Base-by-base conservation (phyloP, 805 yeast species). In the Saccharomycopsis vini region DNA sequence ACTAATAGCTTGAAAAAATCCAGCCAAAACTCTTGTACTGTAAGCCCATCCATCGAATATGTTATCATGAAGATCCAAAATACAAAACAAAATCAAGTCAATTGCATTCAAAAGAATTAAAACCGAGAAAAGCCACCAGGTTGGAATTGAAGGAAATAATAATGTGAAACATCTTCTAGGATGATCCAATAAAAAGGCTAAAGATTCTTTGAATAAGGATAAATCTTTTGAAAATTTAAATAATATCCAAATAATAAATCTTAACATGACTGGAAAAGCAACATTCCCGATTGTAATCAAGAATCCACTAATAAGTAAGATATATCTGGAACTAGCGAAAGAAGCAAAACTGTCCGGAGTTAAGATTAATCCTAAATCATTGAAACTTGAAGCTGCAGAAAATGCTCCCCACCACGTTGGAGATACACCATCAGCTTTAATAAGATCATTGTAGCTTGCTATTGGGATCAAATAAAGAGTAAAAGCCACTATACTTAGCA, bases 121-220 rank as follows among this genome's bases (percentile, higher is more conserved):
- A 16, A 89, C 84, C 45, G 77, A 68, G 41, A 88, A 68, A 36
- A 92, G 68, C 96, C 96, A 88, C 95, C 95, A 87, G 0, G 98
- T 90, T 2, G 97, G 95, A 2, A 80, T 79, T 3, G 90, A 74
- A 0, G 98, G 98, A 55, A 92, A 92, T 45, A 92, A 66, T 46
- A 92, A 64, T 3, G 97, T 88, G 57, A 90, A 92, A 59, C 98
- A 92, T 56, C 99, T 82, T 57, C 99, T 78, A 1, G 99, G 99
- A 60, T 92, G 98, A 50, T 89, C 97, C 33, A 92, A 67, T 46
- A 92, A 62, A 53, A 92, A 92, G 0, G 86, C 89, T 13, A 89
- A 63, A 4, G 95, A 81, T 56, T 92, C 97, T 46, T 73, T 73
- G 26, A 61, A 53, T 49, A 75, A 63, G 0, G 90, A 79, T 28